Percentiles rank a stretch among this genome's conserved stretches.
Evolutionary conservation across 805 yeast species (phyloP).

Genomic region (Sugiyamaella floridensis): DNA sequence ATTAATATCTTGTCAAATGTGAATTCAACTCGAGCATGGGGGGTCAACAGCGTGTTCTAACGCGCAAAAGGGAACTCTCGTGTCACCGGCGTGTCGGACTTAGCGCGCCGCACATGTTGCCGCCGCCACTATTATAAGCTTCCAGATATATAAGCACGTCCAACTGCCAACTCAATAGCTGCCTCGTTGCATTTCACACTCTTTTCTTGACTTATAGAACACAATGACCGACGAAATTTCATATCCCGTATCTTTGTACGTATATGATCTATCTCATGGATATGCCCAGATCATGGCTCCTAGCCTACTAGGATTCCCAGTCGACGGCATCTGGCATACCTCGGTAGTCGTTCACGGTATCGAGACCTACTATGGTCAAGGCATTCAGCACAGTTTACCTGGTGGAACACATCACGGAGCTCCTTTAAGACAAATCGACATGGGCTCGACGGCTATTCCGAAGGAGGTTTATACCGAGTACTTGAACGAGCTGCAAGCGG

Average conservation of each 20-base stretch:
- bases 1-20: too few relatives aligned
- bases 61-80: too few relatives aligned
- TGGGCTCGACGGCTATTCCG: constrained; percentile 49
- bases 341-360: constrained; percentile 43
- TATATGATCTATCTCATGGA: constrained; percentile 59
- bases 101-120: too few relatives aligned
- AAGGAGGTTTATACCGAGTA: constrained; percentile 49
- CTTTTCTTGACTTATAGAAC: not conserved
- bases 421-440: constrained; percentile 46
- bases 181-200: not conserved
- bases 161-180: not conserved
- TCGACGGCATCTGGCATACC: constrained; percentile 66
- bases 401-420: constrained; percentile 54
- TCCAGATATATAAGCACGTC: not conserved
- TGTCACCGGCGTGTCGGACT: too few relatives aligned
- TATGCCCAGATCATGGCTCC: constrained; percentile 47
- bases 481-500: constrained; percentile 42
- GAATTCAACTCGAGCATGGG: too few relatives aligned
- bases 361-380: constrained; percentile 56
- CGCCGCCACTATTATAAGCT: not conserved
- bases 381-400: constrained; percentile 43
- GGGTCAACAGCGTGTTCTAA: too few relatives aligned
- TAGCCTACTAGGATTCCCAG: constrained; percentile 42
- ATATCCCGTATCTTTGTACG: constrained; percentile 45
- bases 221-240: constrained; percentile 10